Evolutionary conservation across 805 yeast genomes (phyloP), one percentile per base, ranked within the genome.

Genomic region (Pichia thaimueangensis): DNA sequence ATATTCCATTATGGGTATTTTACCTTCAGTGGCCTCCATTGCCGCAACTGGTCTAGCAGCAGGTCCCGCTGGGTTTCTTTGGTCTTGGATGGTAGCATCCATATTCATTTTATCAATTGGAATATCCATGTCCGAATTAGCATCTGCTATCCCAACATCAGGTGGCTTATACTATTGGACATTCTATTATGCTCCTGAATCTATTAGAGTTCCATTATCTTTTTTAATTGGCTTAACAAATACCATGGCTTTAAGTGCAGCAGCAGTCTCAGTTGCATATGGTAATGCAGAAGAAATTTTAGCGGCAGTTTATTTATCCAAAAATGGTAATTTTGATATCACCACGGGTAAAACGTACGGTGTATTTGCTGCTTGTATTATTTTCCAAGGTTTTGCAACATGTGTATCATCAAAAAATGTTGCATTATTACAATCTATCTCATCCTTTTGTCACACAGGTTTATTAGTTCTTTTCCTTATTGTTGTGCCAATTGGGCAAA

Each of bases 1-100:
- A 8, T 80, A 78, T 53, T 70, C 78, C 15, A 78, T 80, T 53
- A 79, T 80, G 84, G 81, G 84, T 5, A 59, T 80, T 37, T 62
- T 79, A 30, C 82, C 83, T 0, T 72, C 80, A 16, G 73, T 78
- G 36, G 73, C 82, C 0, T 71, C 82, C 3, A 69, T 71, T 24
- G 52, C 77, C 37, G 64, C 64, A 5, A 65, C 65, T 35, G 78
- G 79, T 45, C 73, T 78, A 55, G 73, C 73, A 10, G 68, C 76
- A 12, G 84, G 84, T 10, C 68, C 76, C 8, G 69, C 76, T 23
- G 82, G 82, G 2, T 57, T 78, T 35, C 71, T 79, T 5, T 78
- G 83, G 83, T 70, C 71, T 23, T 69, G 58, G 58, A 24, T 39
- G 6, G 43, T 54, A 29, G 73, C 71, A 53, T 78, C 45, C 54